These are phyloP conservation scores for Nemania sp. DNA, from an alignment of 2,329 filamentous ascomycete genomes.

Conservation along the genomic window DNA sequence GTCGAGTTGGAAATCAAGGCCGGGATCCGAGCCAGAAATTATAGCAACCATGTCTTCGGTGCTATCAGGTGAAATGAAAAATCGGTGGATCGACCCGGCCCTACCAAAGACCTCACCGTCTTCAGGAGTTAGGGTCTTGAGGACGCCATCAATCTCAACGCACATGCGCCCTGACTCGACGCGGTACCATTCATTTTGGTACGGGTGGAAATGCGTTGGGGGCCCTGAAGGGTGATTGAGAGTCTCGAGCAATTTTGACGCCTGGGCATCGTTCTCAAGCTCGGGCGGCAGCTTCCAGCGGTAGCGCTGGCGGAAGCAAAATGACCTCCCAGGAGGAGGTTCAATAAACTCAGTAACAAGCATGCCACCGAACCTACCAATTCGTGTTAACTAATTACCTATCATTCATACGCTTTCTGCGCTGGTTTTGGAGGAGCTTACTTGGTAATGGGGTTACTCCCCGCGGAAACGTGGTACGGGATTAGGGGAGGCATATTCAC, in stretches of 20 bases:
- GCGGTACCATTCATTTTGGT: constrained; percentile 51
- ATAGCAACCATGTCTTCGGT: constrained; percentile 38
- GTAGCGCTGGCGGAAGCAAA: constrained; percentile 47
- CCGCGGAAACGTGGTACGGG: constrained; percentile 18
- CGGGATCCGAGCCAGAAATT: constrained; percentile 46
- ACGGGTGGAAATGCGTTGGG: constrained; percentile 51
- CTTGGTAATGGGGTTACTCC: constrained; percentile 20
- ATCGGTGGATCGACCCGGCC: constrained; percentile 45
- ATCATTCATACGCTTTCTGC: neutral
- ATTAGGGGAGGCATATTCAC: constrained; percentile 20
- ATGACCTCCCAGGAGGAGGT: constrained; percentile 46
- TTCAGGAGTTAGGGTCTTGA: constrained; percentile 41
- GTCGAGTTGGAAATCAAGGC: constrained; percentile 49
- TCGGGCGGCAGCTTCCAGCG: constrained; percentile 32
- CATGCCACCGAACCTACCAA: constrained; percentile 42
- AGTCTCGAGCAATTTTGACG: constrained; percentile 6
- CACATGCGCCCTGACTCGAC: constrained; percentile 47
- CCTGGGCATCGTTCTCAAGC: constrained; percentile 5
- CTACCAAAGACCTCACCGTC: constrained; percentile 49
- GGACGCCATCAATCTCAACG: constrained; percentile 49
- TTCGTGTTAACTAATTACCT: neutral
- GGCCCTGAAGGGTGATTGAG: constrained; percentile 38
- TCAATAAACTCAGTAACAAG: constrained; percentile 46
- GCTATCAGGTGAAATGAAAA: constrained; percentile 43
- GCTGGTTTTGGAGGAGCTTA: neutral